A percentile compares a stretch with the other conserved stretches of the same genome.
These are phyloP conservation scores for Pseudoneurospora amorphoporcata DNA, from an alignment of 495 filamentous ascomycete species.

Conservation along the genomic window DNA sequence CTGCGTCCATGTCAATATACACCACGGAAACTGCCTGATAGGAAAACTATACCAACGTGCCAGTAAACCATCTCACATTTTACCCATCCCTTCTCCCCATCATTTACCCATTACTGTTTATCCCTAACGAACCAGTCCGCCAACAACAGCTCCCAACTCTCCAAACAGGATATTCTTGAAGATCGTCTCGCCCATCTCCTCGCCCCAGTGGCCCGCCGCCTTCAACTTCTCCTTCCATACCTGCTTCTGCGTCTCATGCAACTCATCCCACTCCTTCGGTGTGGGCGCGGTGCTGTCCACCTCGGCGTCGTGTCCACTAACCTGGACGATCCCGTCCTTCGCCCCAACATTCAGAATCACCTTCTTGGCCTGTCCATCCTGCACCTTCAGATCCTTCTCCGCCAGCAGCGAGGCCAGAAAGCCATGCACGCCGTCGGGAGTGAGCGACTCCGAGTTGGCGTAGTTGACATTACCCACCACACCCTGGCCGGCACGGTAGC, in stretches of 20 bases:
- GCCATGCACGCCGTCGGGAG: neutral
- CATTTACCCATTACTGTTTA: neutral
- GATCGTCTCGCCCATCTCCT: constrained; percentile 60
- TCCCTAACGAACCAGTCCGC: constrained; percentile 30
- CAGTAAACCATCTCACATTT: neutral
- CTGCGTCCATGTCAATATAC: neutral
- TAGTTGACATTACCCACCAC: neutral
- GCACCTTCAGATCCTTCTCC: neutral
- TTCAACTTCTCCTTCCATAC: constrained; percentile 60
- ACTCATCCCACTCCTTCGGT: constrained; percentile 53
- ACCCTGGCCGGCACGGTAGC: neutral
- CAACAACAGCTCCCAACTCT: constrained; percentile 50
- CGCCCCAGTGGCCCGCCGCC: constrained; percentile 62
- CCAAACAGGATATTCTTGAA: constrained; percentile 68
- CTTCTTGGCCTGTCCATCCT: neutral
- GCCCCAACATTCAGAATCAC: constrained; percentile 13
- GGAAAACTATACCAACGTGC: neutral
- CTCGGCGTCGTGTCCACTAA: constrained; percentile 37
- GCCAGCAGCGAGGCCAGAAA: neutral
- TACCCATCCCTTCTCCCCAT: neutral
- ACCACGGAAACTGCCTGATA: neutral
- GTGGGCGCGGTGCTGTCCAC: constrained; percentile 15
- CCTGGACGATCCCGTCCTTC: constrained; percentile 17
- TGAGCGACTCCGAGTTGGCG: neutral
- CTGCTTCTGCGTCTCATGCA: constrained; percentile 45